Base-by-base conservation (phyloP, 805 yeast species). In the Yarrowia sp. region DNA sequence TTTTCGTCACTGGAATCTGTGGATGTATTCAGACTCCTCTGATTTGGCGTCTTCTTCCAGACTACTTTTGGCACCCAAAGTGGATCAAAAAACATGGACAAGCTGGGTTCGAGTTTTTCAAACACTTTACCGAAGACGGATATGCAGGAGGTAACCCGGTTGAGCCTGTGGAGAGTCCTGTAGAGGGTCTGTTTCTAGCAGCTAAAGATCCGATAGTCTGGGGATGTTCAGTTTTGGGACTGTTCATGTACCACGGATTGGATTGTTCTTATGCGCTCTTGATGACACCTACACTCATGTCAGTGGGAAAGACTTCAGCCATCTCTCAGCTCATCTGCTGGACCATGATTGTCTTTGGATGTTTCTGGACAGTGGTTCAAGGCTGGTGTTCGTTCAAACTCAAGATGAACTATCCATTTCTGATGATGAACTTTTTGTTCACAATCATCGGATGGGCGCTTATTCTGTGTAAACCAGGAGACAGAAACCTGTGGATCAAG, bases 11-110 rank as follows among this genome's bases (percentile, higher is more conserved):
- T 11, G 56, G 56, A 5, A 52, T 52, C 32, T n/a, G n/a, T 16
- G 56, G 56, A 10, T 52, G 56, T 16, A 52, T 36, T 11, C 56
- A 52, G 56, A 52, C 56, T 16, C 56, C 56, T 10, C n/a, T 52
- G 2, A 16, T 52, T 11, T 52, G 56, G 56, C 36, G 26, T 16
- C 42, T 52, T 16, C n/a, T 52, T 4, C 56, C 56, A 1, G 56
- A 52, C n/a, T 52, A 52, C 56, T 52, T 52, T 36, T 52, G 56
- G 56, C 11, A 10, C 26, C n/a, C 9, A 1, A 52, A 36, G 36
- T 52, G 56, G 56, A 36, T 52, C 26, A n/a, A 12, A 12, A 36
- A 52, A 11, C 15, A 52, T 10, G 56, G 56, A 3, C 42, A 52
- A n/a, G 56, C n/a, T 9, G 56, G 56, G 1, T 52, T 3, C 10